phyloP scores from a whole-genome alignment of 2,329 filamentous ascomycete species.

The Neurospora sp. region DNA sequence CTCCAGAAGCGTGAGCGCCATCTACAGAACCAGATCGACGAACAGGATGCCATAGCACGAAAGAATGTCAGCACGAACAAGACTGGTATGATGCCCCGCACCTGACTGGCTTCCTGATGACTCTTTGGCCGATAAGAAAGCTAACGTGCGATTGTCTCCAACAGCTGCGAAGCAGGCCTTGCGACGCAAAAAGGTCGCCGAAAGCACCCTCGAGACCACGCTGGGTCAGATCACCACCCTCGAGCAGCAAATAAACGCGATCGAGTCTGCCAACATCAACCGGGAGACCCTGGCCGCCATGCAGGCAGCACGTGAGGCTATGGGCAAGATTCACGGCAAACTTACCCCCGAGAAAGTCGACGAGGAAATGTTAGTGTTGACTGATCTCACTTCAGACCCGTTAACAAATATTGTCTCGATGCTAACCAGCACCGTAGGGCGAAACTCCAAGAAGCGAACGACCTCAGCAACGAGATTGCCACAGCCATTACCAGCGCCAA shows the following conservation, averaged over 20 bases:
- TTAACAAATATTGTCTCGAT: conserved; percentile 4
- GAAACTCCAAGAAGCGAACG: conserved; percentile 81
- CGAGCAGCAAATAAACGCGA: conserved; percentile 91
- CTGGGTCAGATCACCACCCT: conserved; percentile 80
- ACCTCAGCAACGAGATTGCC: conserved; percentile 86
- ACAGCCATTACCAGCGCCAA: conserved; percentile 67
- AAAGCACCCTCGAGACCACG: conserved; percentile 87
- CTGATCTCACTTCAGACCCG: conserved; percentile 1
- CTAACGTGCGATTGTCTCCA: conserved; percentile 13
- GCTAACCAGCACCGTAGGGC: conserved; percentile 52
- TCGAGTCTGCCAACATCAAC: conserved; percentile 98
- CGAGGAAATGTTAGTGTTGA: conserved; percentile 68
- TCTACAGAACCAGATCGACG: conserved; percentile 81
- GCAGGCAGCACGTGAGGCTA: conserved; percentile 80
- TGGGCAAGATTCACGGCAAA: conserved; percentile 86
- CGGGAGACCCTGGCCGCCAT: conserved; percentile 90
- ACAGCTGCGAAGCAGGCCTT: conserved; percentile 83
- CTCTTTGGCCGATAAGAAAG: conserved; percentile 5
- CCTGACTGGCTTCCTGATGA: neutral
- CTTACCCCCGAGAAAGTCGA: conserved; percentile 93
- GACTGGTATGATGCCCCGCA: conserved; percentile 52
- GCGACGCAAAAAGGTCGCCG: conserved; percentile 87
- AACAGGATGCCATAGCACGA: conserved; percentile 79
- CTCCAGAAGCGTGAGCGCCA: conserved; percentile 93
- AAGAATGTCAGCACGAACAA: conserved; percentile 89